Conservation (phyloP, 192 early-diverging fungal species). For the Podila clonocystis region DNA sequence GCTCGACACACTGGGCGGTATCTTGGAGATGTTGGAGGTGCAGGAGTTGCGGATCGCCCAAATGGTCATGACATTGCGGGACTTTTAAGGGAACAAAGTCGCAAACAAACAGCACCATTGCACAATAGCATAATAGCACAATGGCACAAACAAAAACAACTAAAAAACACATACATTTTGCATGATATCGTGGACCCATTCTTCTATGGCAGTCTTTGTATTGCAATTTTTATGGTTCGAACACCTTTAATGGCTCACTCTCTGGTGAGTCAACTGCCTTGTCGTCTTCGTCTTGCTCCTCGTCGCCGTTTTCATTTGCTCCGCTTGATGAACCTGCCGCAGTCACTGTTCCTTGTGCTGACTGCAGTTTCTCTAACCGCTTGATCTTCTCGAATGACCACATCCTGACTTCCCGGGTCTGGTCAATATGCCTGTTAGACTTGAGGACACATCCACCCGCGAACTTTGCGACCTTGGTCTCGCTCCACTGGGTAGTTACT, state of each 20-base stretch:
- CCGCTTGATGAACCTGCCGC: background rate
- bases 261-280: no score
- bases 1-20: conserved; percentile 47
- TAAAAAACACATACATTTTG: no score
- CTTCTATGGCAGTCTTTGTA: no score
- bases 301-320: no score
- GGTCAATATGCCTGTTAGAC: conserved; percentile 22
- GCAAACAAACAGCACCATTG: no score
- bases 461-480: conserved; percentile 9
- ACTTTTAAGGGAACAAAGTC: conserved; percentile 47
- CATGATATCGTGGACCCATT: no score
- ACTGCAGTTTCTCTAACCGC: conserved; percentile 3
- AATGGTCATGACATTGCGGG: conserved; percentile 55
- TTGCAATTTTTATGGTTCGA: no score
- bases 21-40: conserved; percentile 61
- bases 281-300: no score
- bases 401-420: conserved; percentile 17
- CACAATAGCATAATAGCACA: background rate
- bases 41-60: conserved; percentile 55
- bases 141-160: background rate
- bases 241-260: no score
- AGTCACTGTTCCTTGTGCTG: background rate
- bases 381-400: conserved; percentile 23
- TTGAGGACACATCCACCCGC: conserved; percentile 36
- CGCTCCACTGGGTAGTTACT: conserved; percentile 18